Evolutionary conservation across 306 rosid species (phyloP), one percentile per base, ranked within the genome.

Genomic region (Quercus rubra): DNA sequence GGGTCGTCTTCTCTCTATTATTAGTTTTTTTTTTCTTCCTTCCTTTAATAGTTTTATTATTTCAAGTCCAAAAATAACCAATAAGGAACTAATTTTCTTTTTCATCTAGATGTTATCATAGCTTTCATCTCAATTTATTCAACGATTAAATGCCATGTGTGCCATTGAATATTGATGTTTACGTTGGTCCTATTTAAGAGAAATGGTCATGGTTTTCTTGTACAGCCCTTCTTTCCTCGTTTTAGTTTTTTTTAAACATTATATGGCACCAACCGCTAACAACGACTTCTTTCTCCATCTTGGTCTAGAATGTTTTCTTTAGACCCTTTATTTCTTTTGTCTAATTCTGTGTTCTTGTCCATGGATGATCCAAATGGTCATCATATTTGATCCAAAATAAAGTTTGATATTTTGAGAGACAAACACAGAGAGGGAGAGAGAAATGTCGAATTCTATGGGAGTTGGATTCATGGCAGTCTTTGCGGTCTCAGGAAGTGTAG

Each of bases 401-500:
- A 23, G 49, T 30, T 57, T 19, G 17, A 71, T 21, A 58, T 57
- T 62, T 20, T 41, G 38, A 10, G 55, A 55, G 73, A 79, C 0
- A 55, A 67, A 74, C 0, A 28, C 66, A 71, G 8, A 31, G 71
- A 55, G 3, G 76, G 51, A 68, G 11, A 59, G 15, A 73, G 27
- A 43, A 23, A 92, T 93, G 97, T 89, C 86, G 55, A 82, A 57
- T 63, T 89, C 92, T 11, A 55, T 78, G 70, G 88, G 92, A 76
- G 83, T 76, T 18, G 97, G 98, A 3, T 77, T 93, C 75, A 79
- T 91, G 93, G 98, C 94, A 54, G 97, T 91, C 1, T 84, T 93
- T 75, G 97, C 97, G 1, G 97, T 93, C 0, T 88, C 97, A 0
- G 97, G 94, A 71, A 88, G 97, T 84, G 83, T 91, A 54, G 92